Conservation (phyloP, 2,329 filamentous ascomycete species). For the Calycina herbarum region DNA sequence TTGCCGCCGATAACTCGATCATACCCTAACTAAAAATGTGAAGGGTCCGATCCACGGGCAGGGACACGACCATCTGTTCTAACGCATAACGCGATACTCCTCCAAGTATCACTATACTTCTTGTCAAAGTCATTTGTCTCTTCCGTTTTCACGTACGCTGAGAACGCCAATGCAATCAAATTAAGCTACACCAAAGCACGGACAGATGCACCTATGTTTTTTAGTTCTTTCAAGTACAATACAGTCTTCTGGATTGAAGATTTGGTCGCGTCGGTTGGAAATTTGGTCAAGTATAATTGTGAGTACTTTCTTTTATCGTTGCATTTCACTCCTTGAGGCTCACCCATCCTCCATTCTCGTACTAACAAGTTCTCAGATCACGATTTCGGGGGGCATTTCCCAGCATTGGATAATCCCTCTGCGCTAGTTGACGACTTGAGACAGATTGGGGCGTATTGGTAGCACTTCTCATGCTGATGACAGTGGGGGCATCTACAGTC, state of each 20-base stretch:
- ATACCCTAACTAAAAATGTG: neutral
- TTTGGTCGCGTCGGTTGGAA: neutral
- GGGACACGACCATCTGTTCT: conserved; percentile 23
- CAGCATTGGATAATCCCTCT: conserved; percentile 26
- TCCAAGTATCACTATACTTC: conserved; percentile 25
- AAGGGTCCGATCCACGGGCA: conserved; percentile 26
- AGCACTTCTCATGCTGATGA: too few species aligned
- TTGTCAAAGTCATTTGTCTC: conserved; percentile 28
- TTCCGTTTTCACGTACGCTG: conserved; percentile 42
- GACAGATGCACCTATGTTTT: conserved; percentile 27
- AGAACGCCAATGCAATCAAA: conserved; percentile 41
- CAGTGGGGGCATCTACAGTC: too few species aligned
- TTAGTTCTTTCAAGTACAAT: conserved; percentile 28
- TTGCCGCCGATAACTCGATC: neutral
- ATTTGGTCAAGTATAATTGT: neutral
- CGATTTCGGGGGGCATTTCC: conserved; percentile 27
- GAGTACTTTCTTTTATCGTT: neutral
- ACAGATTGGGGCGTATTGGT: conserved; percentile 24
- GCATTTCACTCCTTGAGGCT: neutral
- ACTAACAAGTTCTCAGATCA: conserved; percentile 22
- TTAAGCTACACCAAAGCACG: conserved; percentile 37
- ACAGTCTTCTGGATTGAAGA: conserved; percentile 21
- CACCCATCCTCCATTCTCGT: neutral
- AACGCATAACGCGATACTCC: conserved; percentile 22
- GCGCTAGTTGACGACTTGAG: conserved; percentile 25